Base-by-base conservation (phyloP, 352 stramenopile genomes). In the Pythium grandisporangium region DNA sequence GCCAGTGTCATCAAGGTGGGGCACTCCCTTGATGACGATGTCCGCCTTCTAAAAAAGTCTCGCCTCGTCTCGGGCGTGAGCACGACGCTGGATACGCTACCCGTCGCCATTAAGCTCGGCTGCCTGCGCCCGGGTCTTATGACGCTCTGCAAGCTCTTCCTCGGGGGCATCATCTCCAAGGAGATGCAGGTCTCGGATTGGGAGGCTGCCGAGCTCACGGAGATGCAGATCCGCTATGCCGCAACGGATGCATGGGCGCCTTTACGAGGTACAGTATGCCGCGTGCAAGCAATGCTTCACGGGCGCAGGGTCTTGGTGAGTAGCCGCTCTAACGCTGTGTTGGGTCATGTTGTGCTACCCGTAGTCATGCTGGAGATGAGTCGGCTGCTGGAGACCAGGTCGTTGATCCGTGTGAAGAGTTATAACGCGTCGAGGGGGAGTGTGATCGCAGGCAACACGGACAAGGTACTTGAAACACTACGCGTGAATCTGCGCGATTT, bases 101-200 rank as follows among this genome's bases (percentile, higher is more conserved):
- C 78, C 17, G 74, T 93, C 29, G 66, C 71, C 6, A 73, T 74
- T 50, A 83, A 88, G 37, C 58, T 93, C 25, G 79, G 79, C 11
- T 93, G 79, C 32, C 48, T 79, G 13, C 70, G 77, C 25, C 79
- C 79, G 4, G 73, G 75, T 13, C 60, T 93, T 12, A 71, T 80
- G 52, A 89, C 73, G 19, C 58, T 84, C 16, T 81, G 69, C 24
- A 70, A 86, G 30, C 42, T 93, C n/a, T 90, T 89, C 56, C 57
- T 88, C 20, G 58, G 55, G 12, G 56, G 65, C 10, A 70, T 48
- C 22, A 77, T 93, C 42, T 78, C 74, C 25, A 93, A 93, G 49
- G 66, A 83, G 34, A 89, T 93, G 79, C 79, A 93, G 47, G 72
- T 89, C 16, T 93, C 79, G 14, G 73, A 93, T 53, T 93, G 76